Base-by-base conservation (phyloP, 2,329 filamentous ascomycete genomes). In the Elsinoe australis region DNA sequence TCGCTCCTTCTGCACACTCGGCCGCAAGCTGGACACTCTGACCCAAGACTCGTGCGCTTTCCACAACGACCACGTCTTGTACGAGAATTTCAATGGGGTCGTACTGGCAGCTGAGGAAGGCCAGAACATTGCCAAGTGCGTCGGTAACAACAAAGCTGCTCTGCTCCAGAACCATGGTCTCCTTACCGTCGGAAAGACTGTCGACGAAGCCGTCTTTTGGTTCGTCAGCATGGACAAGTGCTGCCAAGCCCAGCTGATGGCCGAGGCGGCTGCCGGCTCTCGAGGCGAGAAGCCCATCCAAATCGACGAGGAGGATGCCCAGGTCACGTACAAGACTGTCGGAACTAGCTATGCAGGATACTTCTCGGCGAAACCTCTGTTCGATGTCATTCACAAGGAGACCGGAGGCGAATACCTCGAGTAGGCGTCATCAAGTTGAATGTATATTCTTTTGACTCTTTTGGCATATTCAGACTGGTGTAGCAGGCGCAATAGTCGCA, bases 301-400 rank as follows among this genome's bases (percentile, higher is more conserved):
- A 63, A 82, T 88, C 56, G 69, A 73, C 6, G 76, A 83, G 1
- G 77, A 79, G 45, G 83, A 88, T 60, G 83, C 84, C 1, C 67
- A 61, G 12, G 84, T 76, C 57, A 87, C 84, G 0, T 80, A 77
- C 57, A 78, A 82, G 64, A 73, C 76, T 0, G 69, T 87, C 2
- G 84, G 84, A 0, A 75, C 70, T 0, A 70, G 75, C 12, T 58
- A 62, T 26, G 80, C 78, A 0, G 83, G 83, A 0, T 87, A 76
- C 71, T 88, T 87, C 59, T 79, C 74, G 56, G 83, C 80, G 4
- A 81, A 80, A 67, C 83, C 83, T 12, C 56, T 82, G 53, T 87
- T 87, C 66, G 82, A 86, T 67, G 65, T 85, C 32, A 76, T 83
- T 53, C 74, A 81, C 57, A 73, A 74, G 59, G 77, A 82, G 65